Conservation (phyloP, 306 rosid genomes). For the Purshia tridentata region DNA sequence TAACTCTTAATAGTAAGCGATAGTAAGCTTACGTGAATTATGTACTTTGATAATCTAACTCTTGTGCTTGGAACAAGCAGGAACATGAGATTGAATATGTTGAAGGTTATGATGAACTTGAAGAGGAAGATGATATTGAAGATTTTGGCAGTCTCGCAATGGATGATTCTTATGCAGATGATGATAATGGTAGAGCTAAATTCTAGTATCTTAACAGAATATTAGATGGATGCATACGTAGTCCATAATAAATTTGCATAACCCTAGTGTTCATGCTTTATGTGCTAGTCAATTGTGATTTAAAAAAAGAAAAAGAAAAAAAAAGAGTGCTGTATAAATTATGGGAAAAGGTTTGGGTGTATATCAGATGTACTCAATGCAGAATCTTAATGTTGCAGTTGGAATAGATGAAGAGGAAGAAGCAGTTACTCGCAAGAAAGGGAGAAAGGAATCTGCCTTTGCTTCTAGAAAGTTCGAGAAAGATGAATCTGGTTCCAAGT, state of each 20-base stretch:
- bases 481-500: conserved; percentile 49
- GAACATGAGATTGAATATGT: conserved; percentile 67
- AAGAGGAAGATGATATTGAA: conserved; percentile 84
- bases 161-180: conserved; percentile 32
- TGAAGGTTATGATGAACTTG: conserved; percentile 72
- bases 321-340: neutral
- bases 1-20: neutral
- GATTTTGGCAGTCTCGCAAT: conserved; percentile 58
- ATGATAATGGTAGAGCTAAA: conserved; percentile 44
- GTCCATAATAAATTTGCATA: neutral
- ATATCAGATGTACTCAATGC: conserved; percentile 20
- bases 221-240: neutral
- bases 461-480: conserved; percentile 49
- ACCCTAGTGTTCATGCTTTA: neutral
- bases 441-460: conserved; percentile 32
- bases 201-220: neutral
- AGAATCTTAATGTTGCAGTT: conserved; percentile 38
- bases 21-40: neutral
- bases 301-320: neutral
- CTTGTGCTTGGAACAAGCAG: conserved; percentile 40
- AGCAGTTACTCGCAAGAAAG: conserved; percentile 39
- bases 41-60: neutral
- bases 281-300: too few species aligned
- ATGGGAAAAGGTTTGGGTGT: neutral
- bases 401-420: conserved; percentile 49